Percentiles rank a stretch among this genome's conserved stretches.
phyloP scores from a whole-genome alignment of 768 basidiomycete species.

The Lactifluus pinguis region DNA sequence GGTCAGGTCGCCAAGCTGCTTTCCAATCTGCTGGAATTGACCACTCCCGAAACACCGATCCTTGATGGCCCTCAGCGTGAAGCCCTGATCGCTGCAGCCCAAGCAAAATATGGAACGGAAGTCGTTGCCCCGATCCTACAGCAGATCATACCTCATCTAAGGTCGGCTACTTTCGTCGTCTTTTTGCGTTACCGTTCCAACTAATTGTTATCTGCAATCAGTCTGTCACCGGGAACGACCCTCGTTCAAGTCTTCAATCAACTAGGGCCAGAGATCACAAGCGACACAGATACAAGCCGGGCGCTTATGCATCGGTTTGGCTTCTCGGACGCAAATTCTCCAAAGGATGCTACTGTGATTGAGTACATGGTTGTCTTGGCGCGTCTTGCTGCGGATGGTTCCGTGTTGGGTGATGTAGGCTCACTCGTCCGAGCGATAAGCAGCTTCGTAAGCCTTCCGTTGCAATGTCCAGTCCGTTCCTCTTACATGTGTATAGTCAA shows the following conservation, averaged over 20 bases:
- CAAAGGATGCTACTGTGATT: conserved; percentile 57
- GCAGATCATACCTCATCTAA: conserved; percentile 63
- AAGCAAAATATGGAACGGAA: conserved; percentile 75
- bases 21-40: conserved; percentile 68
- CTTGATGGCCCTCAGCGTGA: conserved; percentile 68
- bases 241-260: conserved; percentile 70
- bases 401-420: conserved; percentile 63
- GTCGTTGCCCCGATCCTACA: conserved; percentile 65
- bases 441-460: conserved; percentile 52
- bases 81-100: conserved; percentile 62
- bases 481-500: conserved; percentile 38
- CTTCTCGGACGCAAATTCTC: conserved; percentile 62
- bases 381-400: conserved; percentile 64
- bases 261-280: conserved; percentile 71
- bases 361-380: conserved; percentile 65
- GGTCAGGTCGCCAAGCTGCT: conserved; percentile 71
- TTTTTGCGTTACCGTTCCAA: conserved; percentile 6
- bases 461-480: conserved; percentile 9
- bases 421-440: conserved; percentile 63
- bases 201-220: conserved; percentile 25
- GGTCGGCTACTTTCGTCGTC: conserved; percentile 34
- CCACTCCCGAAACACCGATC: conserved; percentile 57
- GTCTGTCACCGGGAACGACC: conserved; percentile 56
- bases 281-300: conserved; percentile 59
- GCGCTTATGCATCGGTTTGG: conserved; percentile 68